phyloP scores from a whole-genome alignment of 345 rosid species.

The Hibiscus trionum region DNA sequence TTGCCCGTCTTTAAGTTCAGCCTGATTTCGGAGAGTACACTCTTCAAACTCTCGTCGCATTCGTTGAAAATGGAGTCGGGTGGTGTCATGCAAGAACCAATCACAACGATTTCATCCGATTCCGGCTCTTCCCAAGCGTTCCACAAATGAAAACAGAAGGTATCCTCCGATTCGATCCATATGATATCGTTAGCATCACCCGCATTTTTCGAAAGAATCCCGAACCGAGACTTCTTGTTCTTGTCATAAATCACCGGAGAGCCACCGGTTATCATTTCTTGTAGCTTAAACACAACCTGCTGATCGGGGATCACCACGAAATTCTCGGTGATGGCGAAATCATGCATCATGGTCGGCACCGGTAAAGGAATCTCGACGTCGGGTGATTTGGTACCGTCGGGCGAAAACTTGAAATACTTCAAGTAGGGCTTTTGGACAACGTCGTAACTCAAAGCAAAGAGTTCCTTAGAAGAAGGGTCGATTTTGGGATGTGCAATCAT shows the following conservation, averaged over 20 bases:
- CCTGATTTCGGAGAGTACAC: constrained; percentile 77
- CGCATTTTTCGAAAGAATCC: constrained; percentile 57
- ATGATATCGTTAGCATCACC: constrained; percentile 42
- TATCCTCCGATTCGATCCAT: constrained; percentile 76
- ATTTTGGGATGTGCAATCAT: constrained; percentile 96
- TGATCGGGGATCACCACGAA: constrained; percentile 87
- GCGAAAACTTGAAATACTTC: constrained; percentile 60
- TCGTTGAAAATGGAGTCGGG: constrained; percentile 98
- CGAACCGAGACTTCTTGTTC: constrained; percentile 65
- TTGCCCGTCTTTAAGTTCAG: constrained; percentile 70
- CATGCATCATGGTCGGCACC: constrained; percentile 92
- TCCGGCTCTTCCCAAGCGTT: constrained; percentile 95
- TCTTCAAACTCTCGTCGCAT: constrained; percentile 64
- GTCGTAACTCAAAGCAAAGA: constrained; percentile 79
- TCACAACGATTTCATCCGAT: constrained; percentile 71
- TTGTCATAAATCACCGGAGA: constrained; percentile 88
- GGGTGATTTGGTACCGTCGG: constrained; percentile 59
- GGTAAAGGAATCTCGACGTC: constrained; percentile 69
- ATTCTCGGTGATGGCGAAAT: constrained; percentile 80
- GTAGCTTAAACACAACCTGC: constrained; percentile 82
- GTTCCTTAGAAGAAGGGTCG: constrained; percentile 61
- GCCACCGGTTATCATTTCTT: constrained; percentile 79
- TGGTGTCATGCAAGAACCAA: constrained; percentile 97
- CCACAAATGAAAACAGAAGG: constrained; percentile 92
- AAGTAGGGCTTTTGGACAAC: constrained; percentile 73